Conservation (phyloP, 2,329 filamentous ascomycete genomes). For the Penicillium sp. region DNA sequence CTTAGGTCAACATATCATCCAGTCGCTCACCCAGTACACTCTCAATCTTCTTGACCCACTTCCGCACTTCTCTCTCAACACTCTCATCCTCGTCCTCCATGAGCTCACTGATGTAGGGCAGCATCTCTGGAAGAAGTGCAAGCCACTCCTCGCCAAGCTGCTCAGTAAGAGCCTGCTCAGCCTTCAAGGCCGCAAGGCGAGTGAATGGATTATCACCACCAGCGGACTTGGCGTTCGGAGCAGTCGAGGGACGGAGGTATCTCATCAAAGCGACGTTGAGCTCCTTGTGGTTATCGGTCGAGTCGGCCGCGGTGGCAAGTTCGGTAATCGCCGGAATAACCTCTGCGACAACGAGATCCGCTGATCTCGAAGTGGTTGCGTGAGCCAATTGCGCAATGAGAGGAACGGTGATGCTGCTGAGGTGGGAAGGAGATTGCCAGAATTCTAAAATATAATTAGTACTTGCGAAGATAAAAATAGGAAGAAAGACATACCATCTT, state of each 20-base stretch:
- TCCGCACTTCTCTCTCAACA: conserved; percentile 84
- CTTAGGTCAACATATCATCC: conserved; percentile 85
- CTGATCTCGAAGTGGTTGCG: conserved; percentile 38
- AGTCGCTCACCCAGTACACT: conserved; percentile 84
- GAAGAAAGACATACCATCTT: conserved; percentile 60
- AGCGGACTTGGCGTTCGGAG: conserved; percentile 26
- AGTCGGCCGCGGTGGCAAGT: conserved; percentile 77
- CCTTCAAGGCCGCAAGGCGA: conserved; percentile 77
- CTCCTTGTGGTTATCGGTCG: conserved; percentile 85
- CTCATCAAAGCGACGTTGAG: conserved; percentile 78
- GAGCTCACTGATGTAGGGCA: conserved; percentile 92
- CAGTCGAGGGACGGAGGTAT: conserved; percentile 65
- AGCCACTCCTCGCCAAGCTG: conserved; percentile 92
- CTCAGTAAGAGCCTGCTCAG: conserved; percentile 77
- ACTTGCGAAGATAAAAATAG: not conserved
- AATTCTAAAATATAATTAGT: conserved; percentile 57
- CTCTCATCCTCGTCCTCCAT: conserved; percentile 95
- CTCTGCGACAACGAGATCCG: conserved; percentile 52
- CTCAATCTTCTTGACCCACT: conserved; percentile 91
- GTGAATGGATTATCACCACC: conserved; percentile 65
- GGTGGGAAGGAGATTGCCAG: conserved; percentile 91
- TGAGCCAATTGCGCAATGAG: conserved; percentile 68
- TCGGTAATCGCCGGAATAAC: conserved; percentile 76
- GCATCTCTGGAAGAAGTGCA: conserved; percentile 85
- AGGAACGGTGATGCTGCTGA: conserved; percentile 68